Evolutionary conservation across 1,284 basidiomycete genomes (phyloP).

Genomic region (Leccinum pseudoinsigne): DNA sequence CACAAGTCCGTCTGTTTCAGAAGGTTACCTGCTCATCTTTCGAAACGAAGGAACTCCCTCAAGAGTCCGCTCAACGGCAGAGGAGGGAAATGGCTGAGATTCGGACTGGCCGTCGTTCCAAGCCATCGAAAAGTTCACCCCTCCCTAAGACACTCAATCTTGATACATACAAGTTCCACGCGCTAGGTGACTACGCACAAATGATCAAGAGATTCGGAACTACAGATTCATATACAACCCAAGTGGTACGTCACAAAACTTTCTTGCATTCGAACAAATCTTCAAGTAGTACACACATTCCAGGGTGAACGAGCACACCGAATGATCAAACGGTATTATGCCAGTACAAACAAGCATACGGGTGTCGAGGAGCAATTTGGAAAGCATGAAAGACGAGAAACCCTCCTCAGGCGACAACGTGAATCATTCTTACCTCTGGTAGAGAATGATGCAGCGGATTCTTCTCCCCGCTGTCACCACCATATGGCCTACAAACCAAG

Average conservation of each 20-base stretch:
- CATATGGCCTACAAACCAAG: background rate
- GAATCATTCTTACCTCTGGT: background rate
- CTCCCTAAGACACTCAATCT: constrained; percentile 2
- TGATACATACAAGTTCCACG: constrained; percentile 8
- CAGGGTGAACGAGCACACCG: background rate
- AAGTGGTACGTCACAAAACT: background rate
- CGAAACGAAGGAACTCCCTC: background rate
- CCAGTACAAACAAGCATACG: background rate
- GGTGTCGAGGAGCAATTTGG: background rate
- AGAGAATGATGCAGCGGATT: background rate
- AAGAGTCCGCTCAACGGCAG: background rate
- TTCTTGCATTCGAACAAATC: background rate
- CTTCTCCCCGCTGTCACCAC: background rate
- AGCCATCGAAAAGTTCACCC: background rate
- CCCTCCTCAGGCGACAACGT: background rate
- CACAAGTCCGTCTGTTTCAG: background rate
- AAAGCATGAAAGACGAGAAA: background rate
- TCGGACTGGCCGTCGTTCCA: background rate
- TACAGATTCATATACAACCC: background rate
- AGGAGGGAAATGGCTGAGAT: background rate
- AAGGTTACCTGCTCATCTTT: background rate
- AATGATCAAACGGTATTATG: background rate
- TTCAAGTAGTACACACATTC: no score
- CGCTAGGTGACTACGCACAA: background rate
- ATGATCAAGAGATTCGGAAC: background rate